Conservation (phyloP, 2,329 filamentous ascomycete genomes). For the Epicoccum nigrum region DNA sequence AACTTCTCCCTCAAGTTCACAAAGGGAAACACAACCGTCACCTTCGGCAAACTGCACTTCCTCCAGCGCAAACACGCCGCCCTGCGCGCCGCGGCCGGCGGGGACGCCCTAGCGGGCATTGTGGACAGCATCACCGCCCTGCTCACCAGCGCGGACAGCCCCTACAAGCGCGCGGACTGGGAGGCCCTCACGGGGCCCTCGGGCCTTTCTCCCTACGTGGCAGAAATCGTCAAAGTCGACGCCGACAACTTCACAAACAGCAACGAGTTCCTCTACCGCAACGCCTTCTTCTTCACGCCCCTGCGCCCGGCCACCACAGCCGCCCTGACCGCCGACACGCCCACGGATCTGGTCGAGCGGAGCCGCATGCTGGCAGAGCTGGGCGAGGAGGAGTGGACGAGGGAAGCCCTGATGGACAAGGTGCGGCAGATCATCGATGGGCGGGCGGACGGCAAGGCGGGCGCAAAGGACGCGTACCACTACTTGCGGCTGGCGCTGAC, state of each 20-base stretch:
- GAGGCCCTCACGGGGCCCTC: conserved; percentile 23
- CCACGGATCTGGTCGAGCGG: conserved; percentile 26
- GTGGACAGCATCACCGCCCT: conserved; percentile 39
- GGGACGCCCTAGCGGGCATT: conserved; percentile 49
- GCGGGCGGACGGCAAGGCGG: conserved; percentile 29
- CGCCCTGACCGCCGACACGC: neutral
- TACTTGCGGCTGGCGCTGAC: conserved; percentile 42
- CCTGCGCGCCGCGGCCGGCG: conserved; percentile 54
- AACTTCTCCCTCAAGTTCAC: conserved; percentile 89
- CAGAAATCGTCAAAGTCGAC: conserved; percentile 59
- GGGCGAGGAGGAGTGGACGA: conserved; percentile 29
- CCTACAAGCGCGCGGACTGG: conserved; percentile 31
- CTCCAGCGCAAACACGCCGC: conserved; percentile 76
- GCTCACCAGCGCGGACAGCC: conserved; percentile 37
- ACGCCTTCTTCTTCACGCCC: conserved; percentile 63
- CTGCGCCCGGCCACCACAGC: conserved; percentile 21
- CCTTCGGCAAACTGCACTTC: conserved; percentile 78
- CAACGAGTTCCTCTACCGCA: conserved; percentile 60
- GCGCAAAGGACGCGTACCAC: conserved; percentile 42
- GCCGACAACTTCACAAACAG: conserved; percentile 64
- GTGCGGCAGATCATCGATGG: conserved; percentile 38
- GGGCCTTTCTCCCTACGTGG: conserved; percentile 54
- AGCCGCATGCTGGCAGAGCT: conserved; percentile 27
- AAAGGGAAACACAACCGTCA: conserved; percentile 84
- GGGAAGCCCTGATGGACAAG: conserved; percentile 32